Evolutionary conservation across 106 monocot genomes (phyloP), one percentile per base, ranked within the genome.

Genomic region (Narthecium ossifragum): DNA sequence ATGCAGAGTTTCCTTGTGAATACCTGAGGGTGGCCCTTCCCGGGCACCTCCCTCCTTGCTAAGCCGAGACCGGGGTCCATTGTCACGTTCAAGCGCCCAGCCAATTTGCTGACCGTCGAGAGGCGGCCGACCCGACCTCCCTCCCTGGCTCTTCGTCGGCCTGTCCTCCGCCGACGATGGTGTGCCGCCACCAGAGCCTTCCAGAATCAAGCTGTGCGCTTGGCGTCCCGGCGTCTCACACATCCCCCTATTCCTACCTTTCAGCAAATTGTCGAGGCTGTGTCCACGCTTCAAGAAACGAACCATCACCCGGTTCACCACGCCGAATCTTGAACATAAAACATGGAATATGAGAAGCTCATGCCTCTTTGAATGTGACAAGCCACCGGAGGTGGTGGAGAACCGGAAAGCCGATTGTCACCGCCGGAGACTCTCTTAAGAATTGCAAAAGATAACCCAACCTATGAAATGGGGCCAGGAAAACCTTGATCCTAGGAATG

Each of bases 61-160:
- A 21, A 67, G 53, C 20, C 70, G 55, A 57, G 78, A 81, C 55
- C 24, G 58, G 43, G 53, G 71, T 9, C 17, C 54, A 28, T 34
- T 46, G 18, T 34, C 59, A 0, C 68, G 62, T 25, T 72, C 72
- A 13, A 81, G 67, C 32, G 50, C 62, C 14, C 25, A 72, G 2
- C 81, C 81, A 26, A 76, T 68, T 49, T 60, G 47, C 26, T 64
- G 78, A 6, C 32, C 65, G 8, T 66, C 80, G 2, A 70, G 31
- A 8, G 53, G 38, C 23, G 29, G 57, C 15, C 38, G 46, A 32
- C 31, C 9, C 3, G 39, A 31, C 51, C 37, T 31, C 9, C 55
- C 32, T 23, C 72, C 76, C 17, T 68, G 72, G 60, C 76, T 81
- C 23, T 72, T 46, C 21, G 59, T 53, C 59, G 50, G 23, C 49